Evolutionary conservation across 495 filamentous ascomycete genomes (phyloP).

Genomic region (Penicillium atrosanguineum): DNA sequence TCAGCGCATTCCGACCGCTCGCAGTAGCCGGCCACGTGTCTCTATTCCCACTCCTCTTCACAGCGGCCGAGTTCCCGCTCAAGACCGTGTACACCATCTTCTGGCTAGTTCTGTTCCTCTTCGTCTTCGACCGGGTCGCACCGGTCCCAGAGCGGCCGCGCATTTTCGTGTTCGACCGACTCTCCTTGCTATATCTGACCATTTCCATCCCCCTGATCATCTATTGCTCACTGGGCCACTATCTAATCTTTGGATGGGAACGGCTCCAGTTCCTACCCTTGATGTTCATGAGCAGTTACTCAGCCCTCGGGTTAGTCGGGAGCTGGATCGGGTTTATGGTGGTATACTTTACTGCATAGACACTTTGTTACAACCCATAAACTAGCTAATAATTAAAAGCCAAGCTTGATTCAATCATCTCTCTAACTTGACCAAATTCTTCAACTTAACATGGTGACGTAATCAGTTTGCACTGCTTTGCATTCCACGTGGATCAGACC

Average conservation of each 20-base stretch:
- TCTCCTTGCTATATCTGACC: conserved; percentile 83
- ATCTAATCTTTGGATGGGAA: conserved; percentile 71
- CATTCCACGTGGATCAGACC: conserved; percentile 37
- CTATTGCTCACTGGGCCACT: conserved; percentile 84
- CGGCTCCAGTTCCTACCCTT: conserved; percentile 86
- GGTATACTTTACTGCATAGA: conserved; percentile 77
- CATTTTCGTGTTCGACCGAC: conserved; percentile 85
- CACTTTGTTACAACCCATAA: not conserved
- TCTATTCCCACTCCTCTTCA: conserved; percentile 91
- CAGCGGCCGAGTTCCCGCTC: conserved; percentile 79
- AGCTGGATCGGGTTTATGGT: conserved; percentile 97
- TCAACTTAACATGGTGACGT: conserved; percentile 20
- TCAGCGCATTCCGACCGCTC: conserved; percentile 87
- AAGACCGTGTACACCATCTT: conserved; percentile 92
- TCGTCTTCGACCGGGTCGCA: conserved; percentile 82
- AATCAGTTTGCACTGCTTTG: conserved; percentile 32
- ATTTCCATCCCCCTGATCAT: conserved; percentile 83
- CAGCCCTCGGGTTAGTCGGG: conserved; percentile 88
- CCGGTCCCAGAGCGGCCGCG: conserved; percentile 71
- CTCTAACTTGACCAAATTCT: not conserved
- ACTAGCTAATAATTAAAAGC: not conserved
- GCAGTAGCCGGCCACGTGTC: conserved; percentile 93
- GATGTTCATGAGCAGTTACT: conserved; percentile 97
- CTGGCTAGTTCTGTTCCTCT: conserved; percentile 84
- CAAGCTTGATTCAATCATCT: not conserved